Conservation (phyloP, 768 basidiomycete genomes). For the Collybiopsis luxurians region DNA sequence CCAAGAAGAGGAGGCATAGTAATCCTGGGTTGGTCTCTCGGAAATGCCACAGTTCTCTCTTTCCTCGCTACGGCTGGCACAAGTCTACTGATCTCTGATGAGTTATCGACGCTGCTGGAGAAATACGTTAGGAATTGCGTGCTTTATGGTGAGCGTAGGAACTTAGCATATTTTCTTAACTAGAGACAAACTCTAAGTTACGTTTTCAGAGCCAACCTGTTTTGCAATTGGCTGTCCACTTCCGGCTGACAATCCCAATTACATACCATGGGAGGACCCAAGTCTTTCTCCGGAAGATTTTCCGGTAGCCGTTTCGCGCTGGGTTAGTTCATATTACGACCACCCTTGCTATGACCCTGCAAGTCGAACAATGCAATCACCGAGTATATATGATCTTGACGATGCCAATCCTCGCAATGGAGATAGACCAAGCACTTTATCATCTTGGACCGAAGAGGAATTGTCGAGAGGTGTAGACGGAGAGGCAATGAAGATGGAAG, state of each 20-base stretch:
- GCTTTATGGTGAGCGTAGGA: conserved; percentile 17
- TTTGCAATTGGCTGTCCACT: conserved; percentile 11
- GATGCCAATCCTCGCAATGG: background rate
- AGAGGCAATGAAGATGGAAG: conserved; percentile 1
- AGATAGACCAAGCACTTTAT: background rate
- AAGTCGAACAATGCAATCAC: background rate
- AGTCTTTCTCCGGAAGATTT: conserved; percentile 7
- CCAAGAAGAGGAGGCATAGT: conserved; percentile 35
- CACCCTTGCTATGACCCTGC: background rate
- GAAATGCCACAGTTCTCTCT: conserved; percentile 24
- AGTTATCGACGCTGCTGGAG: conserved; percentile 14
- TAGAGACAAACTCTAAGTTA: background rate
- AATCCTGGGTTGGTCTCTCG: conserved; percentile 39
- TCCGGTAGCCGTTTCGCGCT: conserved; percentile 5
- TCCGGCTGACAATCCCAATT: conserved; percentile 3
- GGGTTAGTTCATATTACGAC: conserved; percentile 14
- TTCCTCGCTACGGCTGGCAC: conserved; percentile 23
- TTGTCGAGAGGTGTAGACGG: background rate
- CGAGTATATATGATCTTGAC: conserved; percentile 3
- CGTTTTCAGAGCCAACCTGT: conserved; percentile 6
- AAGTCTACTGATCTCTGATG: conserved; percentile 17
- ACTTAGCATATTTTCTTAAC: too few relatives aligned
- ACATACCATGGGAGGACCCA: conserved; percentile 11
- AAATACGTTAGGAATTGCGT: conserved; percentile 12
- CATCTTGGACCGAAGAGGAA: conserved; percentile 11